Evolutionary conservation across 768 basidiomycete species (phyloP).

Genomic region (Mycena floridula): DNA sequence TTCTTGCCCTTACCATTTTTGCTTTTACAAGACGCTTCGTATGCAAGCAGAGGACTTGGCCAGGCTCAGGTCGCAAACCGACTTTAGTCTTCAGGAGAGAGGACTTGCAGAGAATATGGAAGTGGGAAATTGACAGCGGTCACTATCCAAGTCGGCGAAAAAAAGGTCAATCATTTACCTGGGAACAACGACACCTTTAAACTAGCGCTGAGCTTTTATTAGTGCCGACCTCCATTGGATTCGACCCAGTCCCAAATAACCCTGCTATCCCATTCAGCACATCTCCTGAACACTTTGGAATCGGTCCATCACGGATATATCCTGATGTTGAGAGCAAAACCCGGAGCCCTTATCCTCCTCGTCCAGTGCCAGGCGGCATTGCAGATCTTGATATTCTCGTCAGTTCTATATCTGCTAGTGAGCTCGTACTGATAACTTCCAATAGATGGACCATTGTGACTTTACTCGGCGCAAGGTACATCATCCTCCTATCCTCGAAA

Average conservation of each 20-base stretch:
- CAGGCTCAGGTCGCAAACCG: conserved; percentile 37
- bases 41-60: conserved; percentile 35
- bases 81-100: conserved; percentile 66
- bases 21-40: conserved; percentile 37
- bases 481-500: conserved; percentile 2
- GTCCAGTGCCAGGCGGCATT: conserved; percentile 79
- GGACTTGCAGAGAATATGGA: conserved; percentile 83
- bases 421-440: too few species aligned
- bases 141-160: conserved; percentile 75
- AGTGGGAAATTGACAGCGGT: conserved; percentile 88
- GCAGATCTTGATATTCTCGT: conserved; percentile 89
- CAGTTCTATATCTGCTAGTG: too few species aligned
- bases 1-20: conserved; percentile 42
- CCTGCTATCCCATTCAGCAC: conserved; percentile 2
- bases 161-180: too few species aligned
- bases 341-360: conserved; percentile 75
- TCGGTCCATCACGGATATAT: too few species aligned
- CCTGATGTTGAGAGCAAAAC: conserved; percentile 58
- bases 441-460: conserved; percentile 92
- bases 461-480: conserved; percentile 75
- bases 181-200: too few species aligned
- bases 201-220: too few species aligned
- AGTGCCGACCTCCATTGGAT: conserved; percentile 2
- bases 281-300: conserved; percentile 70
- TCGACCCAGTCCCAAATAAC: conserved; percentile 2